These are phyloP conservation scores for Blepharisma stoltei DNA, from an alignment of 73 alveolate species.

Conservation along the genomic window DNA sequence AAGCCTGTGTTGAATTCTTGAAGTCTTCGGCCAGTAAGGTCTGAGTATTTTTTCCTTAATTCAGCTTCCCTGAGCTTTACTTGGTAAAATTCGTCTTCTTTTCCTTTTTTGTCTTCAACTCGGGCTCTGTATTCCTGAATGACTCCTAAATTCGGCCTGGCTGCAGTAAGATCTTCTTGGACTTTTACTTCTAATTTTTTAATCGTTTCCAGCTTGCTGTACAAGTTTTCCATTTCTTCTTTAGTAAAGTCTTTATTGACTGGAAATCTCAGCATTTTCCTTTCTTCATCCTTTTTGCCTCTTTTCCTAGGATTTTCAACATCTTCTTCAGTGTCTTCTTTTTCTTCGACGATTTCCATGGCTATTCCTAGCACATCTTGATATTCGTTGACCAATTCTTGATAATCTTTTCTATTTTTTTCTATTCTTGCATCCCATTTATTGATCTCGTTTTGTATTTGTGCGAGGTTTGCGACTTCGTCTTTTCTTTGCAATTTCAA, in stretches of 20 bases:
- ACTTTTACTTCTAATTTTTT: slow-evolving; percentile 22
- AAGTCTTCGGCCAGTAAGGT: slow-evolving; percentile 65
- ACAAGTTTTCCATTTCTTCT: slow-evolving; percentile 23
- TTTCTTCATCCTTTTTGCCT: background rate
- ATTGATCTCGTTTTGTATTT: background rate
- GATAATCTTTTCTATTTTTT: too few relatives aligned
- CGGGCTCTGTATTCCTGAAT: slow-evolving; percentile 56
- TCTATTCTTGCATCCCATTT: too few relatives aligned
- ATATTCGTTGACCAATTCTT: too few relatives aligned
- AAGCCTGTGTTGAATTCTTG: slow-evolving; percentile 84
- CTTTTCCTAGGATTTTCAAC: background rate
- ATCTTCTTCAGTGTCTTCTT: background rate
- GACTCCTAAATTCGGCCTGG: slow-evolving; percentile 52
- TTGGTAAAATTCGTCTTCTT: slow-evolving; percentile 59
- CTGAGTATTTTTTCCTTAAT: slow-evolving; percentile 51
- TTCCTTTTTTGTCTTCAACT: slow-evolving; percentile 45
- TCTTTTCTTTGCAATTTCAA: background rate
- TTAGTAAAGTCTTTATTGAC: background rate
- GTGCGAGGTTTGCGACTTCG: slow-evolving; percentile 1
- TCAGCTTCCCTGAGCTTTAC: slow-evolving; percentile 48
- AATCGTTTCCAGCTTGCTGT: slow-evolving; percentile 26
- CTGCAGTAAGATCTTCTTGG: slow-evolving; percentile 36
- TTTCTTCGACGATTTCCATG: background rate
- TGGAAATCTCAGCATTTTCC: background rate
- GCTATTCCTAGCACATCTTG: too few relatives aligned